Base-by-base conservation (phyloP, 202 grass and related monocot genomes). In the Carex sylvatica region DNA sequence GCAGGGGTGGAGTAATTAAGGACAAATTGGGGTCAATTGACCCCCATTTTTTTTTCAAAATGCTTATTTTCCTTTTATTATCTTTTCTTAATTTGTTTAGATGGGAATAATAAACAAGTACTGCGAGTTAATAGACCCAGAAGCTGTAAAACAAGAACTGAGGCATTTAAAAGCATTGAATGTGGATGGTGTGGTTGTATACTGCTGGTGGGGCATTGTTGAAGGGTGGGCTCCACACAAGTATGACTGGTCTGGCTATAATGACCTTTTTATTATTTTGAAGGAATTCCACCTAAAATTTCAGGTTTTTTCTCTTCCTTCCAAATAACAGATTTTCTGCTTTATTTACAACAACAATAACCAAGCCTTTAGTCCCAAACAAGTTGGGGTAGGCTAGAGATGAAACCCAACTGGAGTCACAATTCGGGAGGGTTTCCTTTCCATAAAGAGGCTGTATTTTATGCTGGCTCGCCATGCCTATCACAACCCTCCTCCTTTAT, bases 161-260 rank as follows among this genome's bases (percentile, higher is more conserved):
- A 91, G 86, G 84, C 89, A 87, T 86, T 59, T 94, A 54, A 95
- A 98, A 75, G 89, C 92, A 76, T 90, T 93, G 83, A 95, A 88
- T 84, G 90, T 98, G 72, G 92, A 98, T 75, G 95, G 95, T 59
- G 92, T 95, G 74, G 20, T 95, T 88, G 88, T 98, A 74, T 87
- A 93, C 44, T 98, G 92, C 82, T 98, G 95, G 92, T 98, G 95
- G 95, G 90, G 95, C 68, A 87, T 95, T 75, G 95, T 93, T 56
- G 95, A 98, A 95, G 92, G 90, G n/a, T 95, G 95, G 95, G 92
- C 61, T 85, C 90, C 95, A 84, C 82, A 72, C 70, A 98, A 95
- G 30, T 98, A 98, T 6, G 89, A 95, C 30, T 98, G 92, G 95
- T 95, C 92, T 88, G 90, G 92, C 10, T 98, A 98, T 85, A 95